Evolutionary conservation across 257 asterid species (phyloP).

Genomic region (Avicennia marina): DNA sequence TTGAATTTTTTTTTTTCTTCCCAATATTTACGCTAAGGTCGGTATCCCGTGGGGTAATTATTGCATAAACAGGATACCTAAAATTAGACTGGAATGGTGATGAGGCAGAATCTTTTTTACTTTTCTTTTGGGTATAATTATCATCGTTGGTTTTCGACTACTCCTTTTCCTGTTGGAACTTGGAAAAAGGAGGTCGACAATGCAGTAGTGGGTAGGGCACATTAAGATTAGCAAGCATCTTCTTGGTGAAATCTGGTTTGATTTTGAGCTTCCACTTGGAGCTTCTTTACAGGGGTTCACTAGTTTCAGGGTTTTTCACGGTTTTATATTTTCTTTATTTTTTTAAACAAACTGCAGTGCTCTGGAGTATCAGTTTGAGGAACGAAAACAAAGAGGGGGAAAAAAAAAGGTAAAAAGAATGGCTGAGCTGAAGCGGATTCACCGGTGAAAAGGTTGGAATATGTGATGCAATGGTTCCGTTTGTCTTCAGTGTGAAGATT

Average conservation of each 20-base stretch:
- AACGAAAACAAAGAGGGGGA: not conserved
- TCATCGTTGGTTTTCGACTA: no score
- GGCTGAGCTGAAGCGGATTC: slow-evolving; percentile 1
- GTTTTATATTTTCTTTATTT: not conserved
- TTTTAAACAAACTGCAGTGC: not conserved
- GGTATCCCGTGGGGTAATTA: no score
- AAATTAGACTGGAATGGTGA: no score
- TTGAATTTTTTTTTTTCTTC: no score
- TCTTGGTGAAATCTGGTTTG: not conserved
- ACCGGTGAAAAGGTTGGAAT: slow-evolving; percentile 28
- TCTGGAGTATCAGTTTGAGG: slow-evolving; percentile 11
- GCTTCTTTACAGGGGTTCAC: not conserved
- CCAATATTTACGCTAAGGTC: no score
- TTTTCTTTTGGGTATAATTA: not conserved
- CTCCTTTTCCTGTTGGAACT: no score
- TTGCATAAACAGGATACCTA: no score
- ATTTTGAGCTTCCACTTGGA: not conserved
- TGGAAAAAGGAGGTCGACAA: no score
- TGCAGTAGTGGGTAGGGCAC: no score
- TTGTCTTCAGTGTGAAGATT: slow-evolving; percentile 46
- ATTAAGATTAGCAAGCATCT: not conserved
- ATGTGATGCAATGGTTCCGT: slow-evolving; percentile 36
- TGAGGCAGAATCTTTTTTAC: not conserved
- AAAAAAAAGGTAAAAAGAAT: not conserved
- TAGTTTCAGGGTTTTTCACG: not conserved